A percentile compares a stretch with the other conserved stretches of the same genome.
These are phyloP conservation scores for Urochloa ruziziensis DNA, from an alignment of 176 grass and related monocot species.

Conservation along the genomic window DNA sequence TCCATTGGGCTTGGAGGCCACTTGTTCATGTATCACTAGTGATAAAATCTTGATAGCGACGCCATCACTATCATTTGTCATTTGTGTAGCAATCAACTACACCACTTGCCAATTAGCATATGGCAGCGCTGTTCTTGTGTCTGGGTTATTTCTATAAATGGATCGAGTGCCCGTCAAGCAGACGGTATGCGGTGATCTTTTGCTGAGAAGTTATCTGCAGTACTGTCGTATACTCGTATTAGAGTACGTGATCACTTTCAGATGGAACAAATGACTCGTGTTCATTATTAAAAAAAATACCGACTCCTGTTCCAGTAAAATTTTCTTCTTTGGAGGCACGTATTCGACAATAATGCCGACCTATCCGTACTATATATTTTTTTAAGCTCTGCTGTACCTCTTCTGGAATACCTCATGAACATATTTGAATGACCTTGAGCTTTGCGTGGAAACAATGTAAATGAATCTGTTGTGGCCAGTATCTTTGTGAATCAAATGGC, in stretches of 20 bases:
- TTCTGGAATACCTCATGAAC: no score
- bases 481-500: no score
- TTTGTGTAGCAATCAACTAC: background rate
- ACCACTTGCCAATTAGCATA: background rate
- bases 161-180: background rate
- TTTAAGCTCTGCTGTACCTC: no score
- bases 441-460: no score
- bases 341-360: background rate
- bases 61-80: background rate
- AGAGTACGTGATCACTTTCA: background rate
- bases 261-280: background rate
- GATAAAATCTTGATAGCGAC: no score
- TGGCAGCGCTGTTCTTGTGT: background rate
- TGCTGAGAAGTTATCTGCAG: background rate
- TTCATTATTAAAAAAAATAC: no score
- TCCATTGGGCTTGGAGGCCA: slow-evolving; percentile 8
- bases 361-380: background rate
- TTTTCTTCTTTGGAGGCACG: background rate
- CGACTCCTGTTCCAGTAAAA: background rate
- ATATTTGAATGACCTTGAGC: no score
- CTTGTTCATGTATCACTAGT: background rate
- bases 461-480: no score
- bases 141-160: background rate
- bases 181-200: background rate
- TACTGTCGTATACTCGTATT: no score